Base-by-base conservation (phyloP, 805 yeast genomes). In the Allodekkera sacchari region DNA sequence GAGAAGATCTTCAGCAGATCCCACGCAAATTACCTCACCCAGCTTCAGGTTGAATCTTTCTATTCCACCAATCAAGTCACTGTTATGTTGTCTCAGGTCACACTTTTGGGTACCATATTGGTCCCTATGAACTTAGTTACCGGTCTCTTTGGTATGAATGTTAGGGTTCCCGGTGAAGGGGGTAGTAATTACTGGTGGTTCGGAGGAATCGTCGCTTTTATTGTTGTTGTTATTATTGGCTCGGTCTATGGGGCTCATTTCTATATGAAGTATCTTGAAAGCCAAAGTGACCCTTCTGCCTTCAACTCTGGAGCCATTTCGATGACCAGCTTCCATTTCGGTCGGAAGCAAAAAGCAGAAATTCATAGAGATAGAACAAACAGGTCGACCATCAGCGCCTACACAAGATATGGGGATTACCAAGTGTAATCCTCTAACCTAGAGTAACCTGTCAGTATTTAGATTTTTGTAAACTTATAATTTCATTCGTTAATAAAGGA, bases 111-210 rank as follows among this genome's bases (percentile, higher is more conserved):
- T 68, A 87, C 96, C 0, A 66, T 89, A 47, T 63, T 89, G 19
- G 81, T 89, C 40, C 97, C 97, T 11, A 68, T 89, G 66, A 89
- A 89, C 53, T 63, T 89, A 36, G 69, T 89, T 27, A 85, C 96
- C 2, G 95, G 96, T 53, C 51, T 88, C 41, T 89, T 89, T 58
- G 96, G 96, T 48, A 89, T 89, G 98, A 89, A 89, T 56, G 97
- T 89, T 13, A 57, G 46, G 9, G 82, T 89, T 18, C 96, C 96
- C 0, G 96, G 96, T 18, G 61, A 44, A 10, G 65, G 42, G 2
- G 45, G 39, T 2, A 25, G 31, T 3, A 60, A 57, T 27, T 55
- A 67, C 24, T 71, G 63, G 3, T 81, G 92, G 84, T 84, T 53
- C 38, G 52, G 58, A 18, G 57, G 59, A 20, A 57, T 57, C 22